phyloP scores from a whole-genome alignment of 768 basidiomycete genomes.

The Russula brevipes region DNA sequence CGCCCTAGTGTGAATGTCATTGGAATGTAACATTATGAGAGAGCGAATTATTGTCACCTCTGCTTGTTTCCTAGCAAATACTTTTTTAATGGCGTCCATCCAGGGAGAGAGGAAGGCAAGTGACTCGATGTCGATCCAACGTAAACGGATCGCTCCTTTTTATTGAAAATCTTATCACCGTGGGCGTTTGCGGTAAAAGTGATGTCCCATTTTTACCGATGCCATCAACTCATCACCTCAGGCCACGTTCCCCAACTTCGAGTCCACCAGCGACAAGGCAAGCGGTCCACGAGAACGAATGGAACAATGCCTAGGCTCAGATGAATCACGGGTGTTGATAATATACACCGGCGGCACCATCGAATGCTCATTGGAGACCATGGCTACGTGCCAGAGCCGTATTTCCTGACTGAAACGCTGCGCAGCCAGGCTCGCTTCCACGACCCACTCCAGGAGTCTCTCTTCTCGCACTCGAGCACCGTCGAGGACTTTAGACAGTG shows the following conservation, averaged over 20 bases:
- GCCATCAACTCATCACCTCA: not conserved
- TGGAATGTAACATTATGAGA: not conserved
- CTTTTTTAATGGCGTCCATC: slow-evolving; percentile 69
- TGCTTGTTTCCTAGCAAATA: slow-evolving; percentile 61
- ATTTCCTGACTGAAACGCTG: slow-evolving; percentile 81
- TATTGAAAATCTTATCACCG: not conserved
- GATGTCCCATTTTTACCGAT: not conserved
- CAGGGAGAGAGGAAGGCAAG: not conserved
- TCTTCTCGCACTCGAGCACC: slow-evolving; percentile 75
- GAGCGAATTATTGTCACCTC: slow-evolving; percentile 37
- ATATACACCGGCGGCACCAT: slow-evolving; percentile 92
- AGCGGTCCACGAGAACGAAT: slow-evolving; percentile 27
- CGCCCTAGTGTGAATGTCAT: slow-evolving; percentile 38
- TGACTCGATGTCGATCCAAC: too few species aligned
- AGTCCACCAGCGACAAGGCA: not conserved
- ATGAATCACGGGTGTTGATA: slow-evolving; percentile 78
- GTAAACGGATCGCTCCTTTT: too few species aligned
- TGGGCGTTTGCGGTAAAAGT: not conserved
- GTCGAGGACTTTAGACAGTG: slow-evolving; percentile 78
- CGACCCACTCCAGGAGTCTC: slow-evolving; percentile 81
- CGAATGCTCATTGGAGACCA: slow-evolving; percentile 73
- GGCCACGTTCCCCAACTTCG: too few species aligned
- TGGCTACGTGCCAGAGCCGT: slow-evolving; percentile 81
- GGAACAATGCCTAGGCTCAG: slow-evolving; percentile 47
- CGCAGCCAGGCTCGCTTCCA: slow-evolving; percentile 83